These are phyloP conservation scores for Gentiana dahurica DNA, from an alignment of 257 asterid species.

Conservation along the genomic window DNA sequence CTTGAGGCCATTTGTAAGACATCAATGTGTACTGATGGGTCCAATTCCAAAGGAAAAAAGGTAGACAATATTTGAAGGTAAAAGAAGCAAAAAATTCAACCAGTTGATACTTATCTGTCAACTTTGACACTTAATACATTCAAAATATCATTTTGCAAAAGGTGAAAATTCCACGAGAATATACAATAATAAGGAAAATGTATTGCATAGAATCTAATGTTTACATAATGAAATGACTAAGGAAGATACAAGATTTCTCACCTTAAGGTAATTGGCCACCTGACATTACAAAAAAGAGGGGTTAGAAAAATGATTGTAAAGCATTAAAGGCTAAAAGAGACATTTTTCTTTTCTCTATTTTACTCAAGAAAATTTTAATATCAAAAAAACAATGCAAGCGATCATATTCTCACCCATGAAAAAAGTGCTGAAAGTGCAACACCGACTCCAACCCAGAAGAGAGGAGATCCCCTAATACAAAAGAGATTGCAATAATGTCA, in stretches of 20 bases:
- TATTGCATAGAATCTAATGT: too few relatives aligned
- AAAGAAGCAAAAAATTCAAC: neutral
- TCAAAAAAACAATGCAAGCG: constrained; percentile 2
- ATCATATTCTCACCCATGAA: constrained; percentile 57
- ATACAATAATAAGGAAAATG: too few relatives aligned
- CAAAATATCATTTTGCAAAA: too few relatives aligned
- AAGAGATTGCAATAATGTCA: constrained; percentile 7
- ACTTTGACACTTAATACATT: too few relatives aligned
- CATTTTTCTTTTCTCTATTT: too few relatives aligned
- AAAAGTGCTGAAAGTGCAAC: constrained; percentile 89
- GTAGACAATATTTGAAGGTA: too few relatives aligned
- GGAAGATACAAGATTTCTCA: constrained; percentile 17
- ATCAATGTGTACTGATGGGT: too few relatives aligned
- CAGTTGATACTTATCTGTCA: neutral
- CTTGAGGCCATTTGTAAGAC: too few relatives aligned
- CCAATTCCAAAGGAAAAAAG: too few relatives aligned
- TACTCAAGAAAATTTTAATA: neutral
- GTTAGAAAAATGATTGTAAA: constrained; percentile 11
- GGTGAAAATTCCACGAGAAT: too few relatives aligned
- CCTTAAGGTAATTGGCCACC: constrained; percentile 76
- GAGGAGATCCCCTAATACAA: constrained; percentile 71
- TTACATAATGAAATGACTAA: neutral
- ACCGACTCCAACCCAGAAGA: constrained; percentile 96
- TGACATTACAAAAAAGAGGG: constrained; percentile 26
- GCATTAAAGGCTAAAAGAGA: neutral